Percentiles rank a stretch among this genome's conserved stretches.
These are phyloP conservation scores for Cadophora sp. DNA, from an alignment of 2,329 filamentous ascomycete species.

Conservation along the genomic window DNA sequence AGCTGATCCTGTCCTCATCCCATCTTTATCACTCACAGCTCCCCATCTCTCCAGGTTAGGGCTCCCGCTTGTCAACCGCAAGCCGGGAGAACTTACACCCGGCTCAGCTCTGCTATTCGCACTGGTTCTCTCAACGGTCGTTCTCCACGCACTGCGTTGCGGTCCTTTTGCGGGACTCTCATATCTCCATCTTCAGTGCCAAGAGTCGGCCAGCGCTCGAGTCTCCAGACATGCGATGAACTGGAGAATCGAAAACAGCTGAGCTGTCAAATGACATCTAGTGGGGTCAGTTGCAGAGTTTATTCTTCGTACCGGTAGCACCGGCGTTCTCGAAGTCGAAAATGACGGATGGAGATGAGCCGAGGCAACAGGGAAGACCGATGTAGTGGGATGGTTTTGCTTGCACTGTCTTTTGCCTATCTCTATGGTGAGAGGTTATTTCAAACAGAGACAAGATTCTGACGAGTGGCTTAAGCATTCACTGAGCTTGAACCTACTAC, in stretches of 20 bases:
- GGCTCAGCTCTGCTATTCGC: no score
- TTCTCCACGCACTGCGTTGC: not conserved
- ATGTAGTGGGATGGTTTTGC: not conserved
- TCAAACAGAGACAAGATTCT: not conserved
- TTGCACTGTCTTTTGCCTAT: no score
- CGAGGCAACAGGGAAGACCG: not conserved
- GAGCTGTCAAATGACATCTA: conserved; percentile 1
- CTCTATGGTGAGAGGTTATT: not conserved
- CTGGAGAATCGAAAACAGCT: not conserved
- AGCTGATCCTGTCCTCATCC: no score
- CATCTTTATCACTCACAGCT: no score
- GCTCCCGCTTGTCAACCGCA: no score
- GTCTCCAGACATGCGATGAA: not conserved
- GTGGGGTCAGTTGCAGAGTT: not conserved
- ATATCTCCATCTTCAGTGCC: not conserved
- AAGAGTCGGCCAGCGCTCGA: not conserved
- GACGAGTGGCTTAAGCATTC: not conserved
- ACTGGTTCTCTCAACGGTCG: no score
- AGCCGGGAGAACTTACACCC: no score
- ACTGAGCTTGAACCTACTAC: not conserved
- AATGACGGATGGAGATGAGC: not conserved
- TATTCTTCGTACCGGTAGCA: not conserved
- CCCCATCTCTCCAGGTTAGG: no score
- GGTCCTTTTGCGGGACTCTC: not conserved
- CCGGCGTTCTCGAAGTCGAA: not conserved